These are phyloP conservation scores for Penicillium sp. DNA, from an alignment of 2,329 filamentous ascomycete species.

Conservation along the genomic window DNA sequence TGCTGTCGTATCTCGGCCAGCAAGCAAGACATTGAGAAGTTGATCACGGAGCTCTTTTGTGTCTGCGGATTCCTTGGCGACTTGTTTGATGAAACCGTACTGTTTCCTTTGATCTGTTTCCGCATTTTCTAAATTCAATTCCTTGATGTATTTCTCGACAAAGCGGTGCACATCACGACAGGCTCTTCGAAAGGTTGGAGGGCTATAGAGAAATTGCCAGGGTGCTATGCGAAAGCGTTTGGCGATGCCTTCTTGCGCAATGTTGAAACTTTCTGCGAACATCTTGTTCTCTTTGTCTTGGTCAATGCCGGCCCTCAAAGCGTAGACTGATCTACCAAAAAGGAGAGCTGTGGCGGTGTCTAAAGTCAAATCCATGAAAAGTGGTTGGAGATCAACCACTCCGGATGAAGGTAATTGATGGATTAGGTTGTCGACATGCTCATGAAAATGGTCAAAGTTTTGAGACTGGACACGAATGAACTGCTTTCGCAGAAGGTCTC, in stretches of 20 bases:
- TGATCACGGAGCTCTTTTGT: background rate
- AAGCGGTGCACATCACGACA: slow-evolving; percentile 23
- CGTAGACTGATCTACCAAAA: slow-evolving; percentile 35
- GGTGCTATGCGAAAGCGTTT: slow-evolving; percentile 33
- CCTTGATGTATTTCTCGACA: slow-evolving; percentile 20
- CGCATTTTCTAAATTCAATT: slow-evolving; percentile 7
- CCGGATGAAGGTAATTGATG: slow-evolving; percentile 19
- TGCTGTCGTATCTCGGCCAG: slow-evolving; percentile 35
- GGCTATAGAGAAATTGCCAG: slow-evolving; percentile 32
- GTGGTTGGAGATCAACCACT: slow-evolving; percentile 33
- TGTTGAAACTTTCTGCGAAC: slow-evolving; percentile 27
- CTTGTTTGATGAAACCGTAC: slow-evolving; percentile 7
- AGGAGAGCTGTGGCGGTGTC: slow-evolving; percentile 41
- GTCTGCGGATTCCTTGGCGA: slow-evolving; percentile 13
- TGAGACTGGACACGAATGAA: slow-evolving; percentile 35
- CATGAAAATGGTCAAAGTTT: slow-evolving; percentile 34
- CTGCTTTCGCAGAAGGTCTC: slow-evolving; percentile 37
- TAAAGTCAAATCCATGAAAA: slow-evolving; percentile 43
- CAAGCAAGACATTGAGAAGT: slow-evolving; percentile 1
- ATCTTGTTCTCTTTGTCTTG: slow-evolving; percentile 8
- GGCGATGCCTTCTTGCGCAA: slow-evolving; percentile 25
- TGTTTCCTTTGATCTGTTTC: slow-evolving; percentile 1
- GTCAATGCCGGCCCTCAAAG: slow-evolving; percentile 15
- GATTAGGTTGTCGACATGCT: slow-evolving; percentile 37
- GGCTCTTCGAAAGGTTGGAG: slow-evolving; percentile 26